Percentiles rank a stretch among this genome's conserved stretches.
Conservation (phyloP, 352 stramenopile genomes). For the Pythium rishiriense region DNA sequence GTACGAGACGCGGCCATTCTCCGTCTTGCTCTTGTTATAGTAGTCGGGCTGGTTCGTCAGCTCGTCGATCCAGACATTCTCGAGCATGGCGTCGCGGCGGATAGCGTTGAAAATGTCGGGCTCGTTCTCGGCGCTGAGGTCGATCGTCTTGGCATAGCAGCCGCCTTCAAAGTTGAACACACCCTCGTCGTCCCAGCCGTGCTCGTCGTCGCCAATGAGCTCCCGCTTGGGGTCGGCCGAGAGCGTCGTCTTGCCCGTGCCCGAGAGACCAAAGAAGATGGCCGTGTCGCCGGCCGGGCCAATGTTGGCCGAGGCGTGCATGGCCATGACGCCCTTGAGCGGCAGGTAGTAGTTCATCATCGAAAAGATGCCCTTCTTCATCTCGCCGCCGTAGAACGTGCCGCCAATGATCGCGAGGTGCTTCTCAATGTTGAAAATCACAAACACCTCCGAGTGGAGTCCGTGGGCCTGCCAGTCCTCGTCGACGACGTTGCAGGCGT, state of each 20-base stretch:
- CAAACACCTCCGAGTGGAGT: constrained; percentile 61
- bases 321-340: constrained; percentile 60
- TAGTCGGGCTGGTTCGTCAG: constrained; percentile 49
- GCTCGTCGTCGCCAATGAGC: constrained; percentile 94
- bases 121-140: constrained; percentile 92
- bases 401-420: constrained; percentile 56
- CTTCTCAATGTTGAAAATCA: constrained; percentile 76
- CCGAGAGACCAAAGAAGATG: constrained; percentile 64
- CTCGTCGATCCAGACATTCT: constrained; percentile 57
- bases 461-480: constrained; percentile 56
- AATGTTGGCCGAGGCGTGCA: constrained; percentile 67
- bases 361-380: constrained; percentile 75
- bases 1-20: constrained; percentile 59
- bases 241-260: constrained; percentile 93
- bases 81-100: constrained; percentile 47
- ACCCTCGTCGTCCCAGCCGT: constrained; percentile 70
- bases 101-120: constrained; percentile 92
- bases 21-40: constrained; percentile 58
- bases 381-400: constrained; percentile 68
- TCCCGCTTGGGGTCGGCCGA: constrained; percentile 84
- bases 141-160: constrained; percentile 97
- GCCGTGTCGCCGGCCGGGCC: constrained; percentile 44
- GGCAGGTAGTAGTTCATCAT: constrained; percentile 76
- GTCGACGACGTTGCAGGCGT: constrained; percentile 61
- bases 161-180: constrained; percentile 98